phyloP scores from a whole-genome alignment of 139 green algal species.

The Coelastrella sp. region DNA sequence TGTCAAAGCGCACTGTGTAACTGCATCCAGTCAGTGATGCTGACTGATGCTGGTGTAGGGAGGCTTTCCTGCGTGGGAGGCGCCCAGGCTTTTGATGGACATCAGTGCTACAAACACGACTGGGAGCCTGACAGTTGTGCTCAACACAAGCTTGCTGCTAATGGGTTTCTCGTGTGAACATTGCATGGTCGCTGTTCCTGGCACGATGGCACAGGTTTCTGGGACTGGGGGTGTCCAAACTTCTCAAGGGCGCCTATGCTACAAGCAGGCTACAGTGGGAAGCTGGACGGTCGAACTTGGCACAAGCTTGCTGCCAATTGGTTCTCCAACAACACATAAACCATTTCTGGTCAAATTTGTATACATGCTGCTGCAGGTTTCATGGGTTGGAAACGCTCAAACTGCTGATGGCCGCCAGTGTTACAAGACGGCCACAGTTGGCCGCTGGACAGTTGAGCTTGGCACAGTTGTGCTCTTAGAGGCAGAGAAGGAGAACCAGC shows the following conservation, averaged over 20 bases:
- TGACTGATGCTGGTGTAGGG: background rate
- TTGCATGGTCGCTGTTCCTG: background rate
- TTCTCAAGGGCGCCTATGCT: conserved; percentile 30
- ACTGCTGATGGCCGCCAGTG: conserved; percentile 19
- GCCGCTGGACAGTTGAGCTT: conserved; percentile 54
- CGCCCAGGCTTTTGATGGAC: background rate
- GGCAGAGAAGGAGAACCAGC: conserved; percentile 48
- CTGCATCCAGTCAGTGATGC: too few relatives aligned
- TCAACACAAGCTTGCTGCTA: background rate
- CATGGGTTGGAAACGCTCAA: background rate
- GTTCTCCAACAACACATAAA: background rate
- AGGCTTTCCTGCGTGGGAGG: background rate
- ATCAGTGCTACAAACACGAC: conserved; percentile 58
- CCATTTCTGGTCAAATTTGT: background rate
- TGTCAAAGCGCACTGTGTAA: too few relatives aligned
- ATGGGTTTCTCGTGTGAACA: background rate
- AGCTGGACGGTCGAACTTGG: conserved; percentile 49
- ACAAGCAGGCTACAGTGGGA: conserved; percentile 64
- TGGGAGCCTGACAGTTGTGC: conserved; percentile 51
- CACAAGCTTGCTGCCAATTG: background rate
- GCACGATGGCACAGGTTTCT: background rate
- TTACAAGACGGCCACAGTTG: conserved; percentile 65
- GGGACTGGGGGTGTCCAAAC: background rate
- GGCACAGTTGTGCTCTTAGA: conserved; percentile 66
- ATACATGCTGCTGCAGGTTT: background rate